Evolutionary conservation across 2,329 filamentous ascomycete species (phyloP).

Genomic region (Epicoccum sorghinum): DNA sequence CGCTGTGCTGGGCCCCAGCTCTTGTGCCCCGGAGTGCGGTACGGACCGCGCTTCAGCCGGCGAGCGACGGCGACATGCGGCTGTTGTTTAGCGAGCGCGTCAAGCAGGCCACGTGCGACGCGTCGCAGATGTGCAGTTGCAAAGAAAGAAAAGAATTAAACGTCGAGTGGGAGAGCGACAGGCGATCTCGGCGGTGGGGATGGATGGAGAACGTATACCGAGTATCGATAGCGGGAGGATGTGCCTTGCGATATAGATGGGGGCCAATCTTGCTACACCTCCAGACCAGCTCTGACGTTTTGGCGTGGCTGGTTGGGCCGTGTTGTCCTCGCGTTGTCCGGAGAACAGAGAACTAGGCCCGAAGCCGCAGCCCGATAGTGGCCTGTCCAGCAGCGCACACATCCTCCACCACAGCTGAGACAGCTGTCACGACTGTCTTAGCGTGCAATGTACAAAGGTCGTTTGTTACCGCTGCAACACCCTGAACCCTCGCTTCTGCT

Average conservation of each 20-base stretch:
- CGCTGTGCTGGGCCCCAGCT: neutral
- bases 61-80: constrained; percentile 19
- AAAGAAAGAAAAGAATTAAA: neutral
- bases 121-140: neutral
- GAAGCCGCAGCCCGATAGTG: neutral
- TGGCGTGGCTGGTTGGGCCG: neutral
- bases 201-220: neutral
- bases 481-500: neutral
- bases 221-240: constrained; percentile 15
- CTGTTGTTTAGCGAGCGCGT: constrained; percentile 13
- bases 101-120: neutral
- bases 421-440: neutral
- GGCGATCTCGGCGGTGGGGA: neutral
- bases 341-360: neutral
- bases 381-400: neutral
- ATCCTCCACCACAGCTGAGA: neutral
- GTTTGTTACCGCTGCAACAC: neutral
- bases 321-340: neutral
- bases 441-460: neutral
- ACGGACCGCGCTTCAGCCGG: constrained; percentile 17
- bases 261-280: constrained; percentile 4
- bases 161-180: neutral
- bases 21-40: constrained; percentile 12
- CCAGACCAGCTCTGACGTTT: constrained; percentile 4
- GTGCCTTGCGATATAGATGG: constrained; percentile 5